phyloP scores from a whole-genome alignment of 768 basidiomycete species.

The Boletus subcaerulescens region DNA sequence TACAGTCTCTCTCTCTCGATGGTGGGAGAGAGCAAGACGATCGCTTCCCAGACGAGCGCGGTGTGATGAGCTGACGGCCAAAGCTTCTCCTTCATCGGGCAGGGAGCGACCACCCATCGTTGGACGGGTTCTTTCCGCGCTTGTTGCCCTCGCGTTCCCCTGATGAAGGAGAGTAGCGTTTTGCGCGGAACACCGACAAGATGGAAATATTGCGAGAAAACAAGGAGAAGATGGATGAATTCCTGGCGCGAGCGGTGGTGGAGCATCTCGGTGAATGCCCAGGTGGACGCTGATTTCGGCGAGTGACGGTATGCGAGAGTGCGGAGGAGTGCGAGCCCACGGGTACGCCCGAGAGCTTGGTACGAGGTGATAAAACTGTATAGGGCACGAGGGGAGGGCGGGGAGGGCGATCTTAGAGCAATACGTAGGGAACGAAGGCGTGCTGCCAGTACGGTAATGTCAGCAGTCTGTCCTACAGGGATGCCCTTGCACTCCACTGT shows the following conservation, averaged over 20 bases:
- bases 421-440: slow-evolving; percentile 25
- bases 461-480: background rate
- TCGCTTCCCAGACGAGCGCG: slow-evolving; percentile 34
- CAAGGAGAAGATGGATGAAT: slow-evolving; percentile 28
- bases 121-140: background rate
- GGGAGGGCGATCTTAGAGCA: slow-evolving; percentile 21
- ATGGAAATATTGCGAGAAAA: slow-evolving; percentile 52
- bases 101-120: background rate
- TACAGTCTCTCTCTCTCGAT: slow-evolving; percentile 40
- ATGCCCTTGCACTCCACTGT: background rate
- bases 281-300: slow-evolving; percentile 21
- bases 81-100: slow-evolving; percentile 15
- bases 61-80: slow-evolving; percentile 36
- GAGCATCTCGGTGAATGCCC: slow-evolving; percentile 32
- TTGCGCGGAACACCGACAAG: slow-evolving; percentile 48
- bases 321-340: slow-evolving; percentile 16
- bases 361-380: slow-evolving; percentile 22
- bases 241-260: slow-evolving; percentile 21
- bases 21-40: slow-evolving; percentile 21
- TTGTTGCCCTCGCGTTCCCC: slow-evolving; percentile 9
- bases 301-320: slow-evolving; percentile 24
- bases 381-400: slow-evolving; percentile 20
- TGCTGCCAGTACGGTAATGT: slow-evolving; percentile 12
- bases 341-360: slow-evolving; percentile 19
- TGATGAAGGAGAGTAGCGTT: slow-evolving; percentile 18